Evolutionary conservation across 106 monocot species (phyloP), one percentile per base, ranked within the genome.

Genomic region (Chionographis japonica): DNA sequence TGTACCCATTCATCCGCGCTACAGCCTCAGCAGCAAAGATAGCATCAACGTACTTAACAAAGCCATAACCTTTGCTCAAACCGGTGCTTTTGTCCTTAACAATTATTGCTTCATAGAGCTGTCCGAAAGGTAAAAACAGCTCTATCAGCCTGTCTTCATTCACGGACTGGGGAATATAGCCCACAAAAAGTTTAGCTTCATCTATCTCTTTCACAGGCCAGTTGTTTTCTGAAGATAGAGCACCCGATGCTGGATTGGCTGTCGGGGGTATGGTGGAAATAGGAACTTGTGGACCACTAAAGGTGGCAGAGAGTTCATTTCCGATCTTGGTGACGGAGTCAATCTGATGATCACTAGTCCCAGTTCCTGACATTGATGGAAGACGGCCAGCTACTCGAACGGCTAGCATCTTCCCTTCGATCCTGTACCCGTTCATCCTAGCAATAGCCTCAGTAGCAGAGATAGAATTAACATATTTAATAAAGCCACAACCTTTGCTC

Each of bases 401-500:
- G 36, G 49, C 52, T 55, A 92, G 49, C 12, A 12, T 42, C 56
- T 71, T 82, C 66, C 74, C 83, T 2, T 82, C 85, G 50, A 88
- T 62, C 49, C 43, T 74, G 67, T 50, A 78, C 15, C 88, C 72
- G 74, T 88, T 69, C 92, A 92, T 88, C 3, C 68, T 53, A 38
- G 67, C 51, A 16, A 78, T 61, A 65, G 92, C 92, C 37, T 72
- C 43, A 11, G 75, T 57, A 60, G 92, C 88, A 53, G 16, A 52
- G 3, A 39, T 3, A 75, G 60, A 62, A 76, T 88, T 62, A 3
- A 35, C 35, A 60, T 73, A 92, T 52, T 67, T 83, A 27, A 92
- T 78, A 67, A 88, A 92, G 0, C 88, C 92, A 80, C 65, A 88
- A 17, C 85, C 80, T 63, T 73, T 88, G 52, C 83, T 85, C 67